Base-by-base conservation (phyloP, 73 alveolate species). In the Blepharisma japonicum region DNA sequence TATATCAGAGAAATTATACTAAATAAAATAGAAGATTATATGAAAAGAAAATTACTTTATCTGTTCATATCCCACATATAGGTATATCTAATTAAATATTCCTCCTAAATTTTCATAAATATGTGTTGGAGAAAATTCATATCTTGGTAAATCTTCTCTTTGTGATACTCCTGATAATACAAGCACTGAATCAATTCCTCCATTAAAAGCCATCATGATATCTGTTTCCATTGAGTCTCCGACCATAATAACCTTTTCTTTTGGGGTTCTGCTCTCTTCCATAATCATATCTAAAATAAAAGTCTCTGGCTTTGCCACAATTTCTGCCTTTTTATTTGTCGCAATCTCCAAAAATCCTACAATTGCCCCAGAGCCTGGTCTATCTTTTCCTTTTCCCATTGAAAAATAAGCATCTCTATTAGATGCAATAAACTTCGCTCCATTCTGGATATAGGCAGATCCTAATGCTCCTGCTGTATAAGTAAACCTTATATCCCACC, bases 171-270 rank as follows among this genome's bases (percentile, higher is more conserved):
- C 98, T 18, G 91, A 77, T 25, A 86, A 77, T 18, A 92, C 98
- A n/a, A 90, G 80, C 6, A 81, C 68, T 23, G 95, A 80, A 61
- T 90, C 94, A 14, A 90, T 81, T 11, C 94, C 95, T 46, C 91
- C 83, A 67, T 90, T 83, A 45, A 78, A 68, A 21, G 93, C 98
- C 55, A 92, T 79, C 55, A 48, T 18, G 11, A 92, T 84, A 81
- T 92, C 98, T 45, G 98, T 86, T 56, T 78, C 88, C 27, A 89
- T 77, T 14, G 84, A 77, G 55, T 92, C 98, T 1, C 98, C 98
- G 6, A 92, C 61, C 98, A 92, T 92, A 3, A 92, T 45, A 4
- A 77, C 61, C 71, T 83, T 87, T 9, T 68, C 23, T 78, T 71
- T 71, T 48, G 81, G 71, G 20, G 82, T 66, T 6, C 46, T 56